Evolutionary conservation across 495 filamentous ascomycete genomes (phyloP).

Genomic region (Opeltia flavorubescens): DNA sequence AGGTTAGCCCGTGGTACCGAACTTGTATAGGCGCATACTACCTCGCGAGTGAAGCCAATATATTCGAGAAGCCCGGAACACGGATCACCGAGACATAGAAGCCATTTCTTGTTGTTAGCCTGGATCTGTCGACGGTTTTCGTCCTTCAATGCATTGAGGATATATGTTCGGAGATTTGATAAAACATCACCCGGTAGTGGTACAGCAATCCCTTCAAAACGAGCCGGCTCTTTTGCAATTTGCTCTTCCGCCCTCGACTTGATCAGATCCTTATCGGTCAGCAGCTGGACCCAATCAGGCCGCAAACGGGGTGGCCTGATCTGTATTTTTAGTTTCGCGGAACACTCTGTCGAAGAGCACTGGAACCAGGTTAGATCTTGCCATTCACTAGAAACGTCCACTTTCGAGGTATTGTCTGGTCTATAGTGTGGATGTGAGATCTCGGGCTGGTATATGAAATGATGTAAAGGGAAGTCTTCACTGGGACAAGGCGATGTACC

Average conservation of each 20-base stretch:
- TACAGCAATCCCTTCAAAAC: slow-evolving; percentile 38
- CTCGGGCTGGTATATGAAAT: slow-evolving; percentile 29
- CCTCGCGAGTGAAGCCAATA: slow-evolving; percentile 42
- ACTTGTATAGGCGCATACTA: slow-evolving; percentile 9
- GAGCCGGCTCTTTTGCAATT: slow-evolving; percentile 39
- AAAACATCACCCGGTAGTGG: slow-evolving; percentile 36
- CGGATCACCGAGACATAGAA: slow-evolving; percentile 49
- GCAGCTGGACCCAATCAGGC: slow-evolving; percentile 31
- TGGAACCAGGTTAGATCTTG: slow-evolving; percentile 31
- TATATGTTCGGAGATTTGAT: slow-evolving; percentile 43
- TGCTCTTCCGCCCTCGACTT: slow-evolving; percentile 37
- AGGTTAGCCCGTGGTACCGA: not conserved
- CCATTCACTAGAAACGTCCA: slow-evolving; percentile 7
- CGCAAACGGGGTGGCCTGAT: slow-evolving; percentile 39
- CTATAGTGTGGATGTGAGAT: slow-evolving; percentile 3
- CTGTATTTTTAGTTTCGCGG: slow-evolving; percentile 38
- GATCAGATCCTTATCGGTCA: slow-evolving; percentile 43
- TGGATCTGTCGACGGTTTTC: slow-evolving; percentile 40
- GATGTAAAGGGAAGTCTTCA: slow-evolving; percentile 27
- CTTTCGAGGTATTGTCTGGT: not conserved
- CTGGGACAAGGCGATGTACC: slow-evolving; percentile 12
- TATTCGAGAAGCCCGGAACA: slow-evolving; percentile 49
- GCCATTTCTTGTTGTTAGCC: slow-evolving; percentile 56
- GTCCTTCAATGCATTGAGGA: slow-evolving; percentile 44
- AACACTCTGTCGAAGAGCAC: slow-evolving; percentile 46